phyloP scores from a whole-genome alignment of 768 basidiomycete genomes.

The Phylloporus rhodoxanthus region DNA sequence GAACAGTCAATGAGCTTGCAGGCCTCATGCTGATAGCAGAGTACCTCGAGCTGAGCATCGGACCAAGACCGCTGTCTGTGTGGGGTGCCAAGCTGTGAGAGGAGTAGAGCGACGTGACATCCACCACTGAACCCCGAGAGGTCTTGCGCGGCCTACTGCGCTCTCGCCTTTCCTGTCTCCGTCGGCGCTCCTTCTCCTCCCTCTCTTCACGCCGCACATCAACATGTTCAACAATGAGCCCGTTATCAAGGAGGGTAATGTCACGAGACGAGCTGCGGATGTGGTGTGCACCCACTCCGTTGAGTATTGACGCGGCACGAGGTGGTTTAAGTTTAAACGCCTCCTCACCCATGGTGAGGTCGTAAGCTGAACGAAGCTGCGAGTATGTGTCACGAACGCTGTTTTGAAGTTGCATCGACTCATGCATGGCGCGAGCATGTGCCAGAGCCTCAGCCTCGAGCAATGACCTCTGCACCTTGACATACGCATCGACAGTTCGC shows the following conservation, averaged over 20 bases:
- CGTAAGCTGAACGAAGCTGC: slow-evolving; percentile 74
- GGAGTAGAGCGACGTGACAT: slow-evolving; percentile 71
- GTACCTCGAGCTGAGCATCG: slow-evolving; percentile 57
- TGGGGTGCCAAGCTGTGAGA: slow-evolving; percentile 49
- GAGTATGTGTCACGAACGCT: slow-evolving; percentile 77
- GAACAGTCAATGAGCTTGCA: slow-evolving; percentile 54
- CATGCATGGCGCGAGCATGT: slow-evolving; percentile 70
- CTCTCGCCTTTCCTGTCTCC: slow-evolving; percentile 61
- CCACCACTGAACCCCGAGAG: slow-evolving; percentile 63
- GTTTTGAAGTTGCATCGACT: slow-evolving; percentile 68
- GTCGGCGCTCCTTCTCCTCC: slow-evolving; percentile 64
- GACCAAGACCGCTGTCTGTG: slow-evolving; percentile 53
- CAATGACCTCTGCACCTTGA: slow-evolving; percentile 73
- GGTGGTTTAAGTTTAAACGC: slow-evolving; percentile 71
- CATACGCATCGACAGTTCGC: slow-evolving; percentile 74
- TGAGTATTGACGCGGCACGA: slow-evolving; percentile 31
- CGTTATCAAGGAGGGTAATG: slow-evolving; percentile 78
- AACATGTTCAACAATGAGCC: slow-evolving; percentile 85
- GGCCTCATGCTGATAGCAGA: slow-evolving; percentile 52
- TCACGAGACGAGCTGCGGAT: slow-evolving; percentile 58
- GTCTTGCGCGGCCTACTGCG: slow-evolving; percentile 58
- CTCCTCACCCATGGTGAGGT: slow-evolving; percentile 46
- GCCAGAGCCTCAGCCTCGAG: slow-evolving; percentile 81
- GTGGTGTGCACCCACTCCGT: slow-evolving; percentile 32
- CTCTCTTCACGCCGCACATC: slow-evolving; percentile 75